These are phyloP conservation scores for Ogataea kodamae DNA, from an alignment of 805 yeast species.

Conservation along the genomic window DNA sequence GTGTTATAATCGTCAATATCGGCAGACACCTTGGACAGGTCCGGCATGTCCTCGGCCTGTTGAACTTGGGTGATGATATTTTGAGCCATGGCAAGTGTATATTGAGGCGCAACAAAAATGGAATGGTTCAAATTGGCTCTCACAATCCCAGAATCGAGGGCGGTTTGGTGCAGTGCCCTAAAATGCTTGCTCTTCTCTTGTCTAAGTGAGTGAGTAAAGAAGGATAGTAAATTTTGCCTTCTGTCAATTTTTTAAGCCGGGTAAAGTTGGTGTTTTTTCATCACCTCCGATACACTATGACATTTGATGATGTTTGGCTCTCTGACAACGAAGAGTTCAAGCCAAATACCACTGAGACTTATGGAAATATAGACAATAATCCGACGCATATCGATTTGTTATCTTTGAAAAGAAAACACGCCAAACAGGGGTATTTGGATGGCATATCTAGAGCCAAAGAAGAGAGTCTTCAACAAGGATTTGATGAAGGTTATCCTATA, in stretches of 20 bases:
- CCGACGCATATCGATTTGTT: slow-evolving; percentile 28
- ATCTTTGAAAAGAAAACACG: slow-evolving; percentile 57
- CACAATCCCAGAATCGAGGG: no score
- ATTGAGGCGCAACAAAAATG: no score
- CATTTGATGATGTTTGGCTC: slow-evolving; percentile 34
- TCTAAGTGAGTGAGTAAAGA: not conserved
- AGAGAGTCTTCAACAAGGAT: slow-evolving; percentile 68
- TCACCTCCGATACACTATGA: slow-evolving; percentile 2
- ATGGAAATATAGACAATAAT: slow-evolving; percentile 32
- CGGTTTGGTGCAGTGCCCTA: no score
- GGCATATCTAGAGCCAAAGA: slow-evolving; percentile 74
- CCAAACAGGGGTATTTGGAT: slow-evolving; percentile 78
- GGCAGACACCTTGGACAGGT: slow-evolving; percentile 17
- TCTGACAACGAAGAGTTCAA: slow-evolving; percentile 29
- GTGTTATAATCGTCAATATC: slow-evolving; percentile 53
- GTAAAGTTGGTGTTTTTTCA: slow-evolving; percentile 3
- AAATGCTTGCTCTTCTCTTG: no score
- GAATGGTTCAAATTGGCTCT: no score
- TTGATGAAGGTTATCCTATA: slow-evolving; percentile 71
- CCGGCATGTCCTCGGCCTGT: slow-evolving; percentile 21
- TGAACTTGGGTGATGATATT: slow-evolving; percentile 73
- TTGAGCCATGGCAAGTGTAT: slow-evolving; percentile 26
- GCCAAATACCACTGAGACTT: slow-evolving; percentile 32
- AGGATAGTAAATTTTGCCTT: slow-evolving; percentile 4
- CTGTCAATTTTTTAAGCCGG: slow-evolving; percentile 8